Base-by-base conservation (phyloP, 257 asterid species). In the Misopates orontium region DNA sequence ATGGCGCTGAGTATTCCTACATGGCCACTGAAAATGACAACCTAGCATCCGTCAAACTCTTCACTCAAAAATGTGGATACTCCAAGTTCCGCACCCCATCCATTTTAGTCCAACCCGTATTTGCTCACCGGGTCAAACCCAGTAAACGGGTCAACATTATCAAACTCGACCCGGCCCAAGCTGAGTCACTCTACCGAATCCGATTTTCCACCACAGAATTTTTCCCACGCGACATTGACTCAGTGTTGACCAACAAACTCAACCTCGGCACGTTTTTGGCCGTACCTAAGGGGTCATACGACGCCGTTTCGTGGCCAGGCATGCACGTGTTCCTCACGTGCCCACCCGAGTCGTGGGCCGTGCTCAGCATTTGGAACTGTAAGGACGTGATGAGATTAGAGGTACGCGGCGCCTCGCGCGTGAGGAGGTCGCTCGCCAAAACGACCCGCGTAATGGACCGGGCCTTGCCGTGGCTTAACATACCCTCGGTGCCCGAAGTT, bases 11-110 rank as follows among this genome's bases (percentile, higher is more conserved):
- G 60, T 89, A 91, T 79, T 82, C 95, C 0, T 91, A 89, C 73
- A 89, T 91, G 84, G 96, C 98, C 1, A 87, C 96, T 0, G 98
- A 91, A 73, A 89, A 71, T n/a, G 96, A 91, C 82, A 91, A 91
- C 69, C 60, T 75, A n/a, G 90, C 96, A 4, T 89, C 98, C 10
- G 79, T 91, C 0, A 47, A 79, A 0, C 90, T 91, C 63, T 91
- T 91, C 79, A 91, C 90, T 0, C 66, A 76, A 2, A 91, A 85
- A 82, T 89, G 96, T 64, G 95, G 90, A 19, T 88, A 88, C 64
- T 71, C 89, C 14, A 84, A 81, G 55, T 91, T 91, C 80, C 95
- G 96, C 1, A 84, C 87, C n/a, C 95, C 96, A 2, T 41, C 88
- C 8, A 85, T 91, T 41, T 54, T 91, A 20, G 98, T 91, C 39